Conservation (phyloP, 805 yeast genomes). For the Wickerhamiella lipophila region DNA sequence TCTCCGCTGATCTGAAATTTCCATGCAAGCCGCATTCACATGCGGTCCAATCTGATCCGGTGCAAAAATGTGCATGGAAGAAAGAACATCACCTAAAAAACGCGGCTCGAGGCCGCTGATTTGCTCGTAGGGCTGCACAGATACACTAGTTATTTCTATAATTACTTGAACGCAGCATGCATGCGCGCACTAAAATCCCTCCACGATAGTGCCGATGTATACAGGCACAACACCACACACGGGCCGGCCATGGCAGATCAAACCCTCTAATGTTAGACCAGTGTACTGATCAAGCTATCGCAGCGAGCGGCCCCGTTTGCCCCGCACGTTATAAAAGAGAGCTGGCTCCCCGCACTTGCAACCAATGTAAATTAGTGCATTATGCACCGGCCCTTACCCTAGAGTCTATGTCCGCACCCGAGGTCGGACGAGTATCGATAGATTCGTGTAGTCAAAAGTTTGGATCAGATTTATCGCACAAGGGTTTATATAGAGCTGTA, state of each 20-base stretch:
- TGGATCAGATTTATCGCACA: too few relatives aligned
- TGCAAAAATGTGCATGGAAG: neutral
- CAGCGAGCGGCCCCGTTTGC: neutral
- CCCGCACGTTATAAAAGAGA: neutral
- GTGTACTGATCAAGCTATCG: neutral
- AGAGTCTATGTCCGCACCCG: neutral
- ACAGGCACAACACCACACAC: neutral
- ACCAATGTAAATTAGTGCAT: neutral
- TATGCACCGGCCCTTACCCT: slow-evolving; percentile 1
- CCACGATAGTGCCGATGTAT: too few relatives aligned
- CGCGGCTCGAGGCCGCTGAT: too few relatives aligned
- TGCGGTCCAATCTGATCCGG: neutral
- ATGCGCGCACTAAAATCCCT: too few relatives aligned
- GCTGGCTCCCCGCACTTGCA: neutral
- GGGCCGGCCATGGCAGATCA: neutral
- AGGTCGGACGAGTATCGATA: slow-evolving; percentile 1
- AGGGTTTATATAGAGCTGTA: too few relatives aligned
- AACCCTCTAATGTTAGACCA: neutral
- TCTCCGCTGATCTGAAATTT: neutral
- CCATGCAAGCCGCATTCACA: neutral
- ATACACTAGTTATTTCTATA: too few relatives aligned
- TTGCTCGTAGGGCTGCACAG: too few relatives aligned
- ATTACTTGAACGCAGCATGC: too few relatives aligned
- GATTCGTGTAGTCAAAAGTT: too few relatives aligned
- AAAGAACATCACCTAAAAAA: too few relatives aligned